phyloP scores from a whole-genome alignment of 78 protist species.

The Chrysochromulina parva region DNA sequence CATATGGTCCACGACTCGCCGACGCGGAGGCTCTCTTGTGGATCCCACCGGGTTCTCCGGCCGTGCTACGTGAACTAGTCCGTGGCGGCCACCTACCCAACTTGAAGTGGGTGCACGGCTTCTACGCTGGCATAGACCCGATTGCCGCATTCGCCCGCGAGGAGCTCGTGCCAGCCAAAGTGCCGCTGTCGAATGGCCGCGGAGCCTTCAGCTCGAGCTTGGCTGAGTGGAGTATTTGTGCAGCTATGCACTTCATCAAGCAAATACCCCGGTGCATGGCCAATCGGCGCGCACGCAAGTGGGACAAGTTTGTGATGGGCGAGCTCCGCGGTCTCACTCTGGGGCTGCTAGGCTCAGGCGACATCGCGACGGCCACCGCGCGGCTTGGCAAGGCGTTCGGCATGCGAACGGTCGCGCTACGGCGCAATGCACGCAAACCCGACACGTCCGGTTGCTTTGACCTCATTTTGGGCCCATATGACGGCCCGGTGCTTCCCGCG shows the following conservation, averaged over 20 bases:
- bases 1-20: too few relatives aligned
- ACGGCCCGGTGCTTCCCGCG: not conserved
- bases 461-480: not conserved
- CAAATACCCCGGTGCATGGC: not conserved
- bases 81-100: not conserved
- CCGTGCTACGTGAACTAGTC: not conserved
- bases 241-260: constrained; percentile 45
- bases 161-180: not conserved
- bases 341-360: constrained; percentile 46
- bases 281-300: not conserved
- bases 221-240: constrained; percentile 37
- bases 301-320: constrained; percentile 50
- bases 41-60: not conserved
- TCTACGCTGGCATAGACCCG: constrained; percentile 11
- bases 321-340: constrained; percentile 12
- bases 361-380: constrained; percentile 35
- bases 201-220: constrained; percentile 40
- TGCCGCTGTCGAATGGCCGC: constrained; percentile 29
- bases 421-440: constrained; percentile 24
- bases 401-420: constrained; percentile 15
- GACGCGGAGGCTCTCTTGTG: not conserved
- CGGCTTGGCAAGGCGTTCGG: constrained; percentile 5
- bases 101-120: not conserved
- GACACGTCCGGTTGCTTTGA: not conserved
- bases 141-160: not conserved